These are phyloP conservation scores for Zhuliangozyma blackwelliae DNA, from an alignment of 1,139 yeast species.

Conservation along the genomic window DNA sequence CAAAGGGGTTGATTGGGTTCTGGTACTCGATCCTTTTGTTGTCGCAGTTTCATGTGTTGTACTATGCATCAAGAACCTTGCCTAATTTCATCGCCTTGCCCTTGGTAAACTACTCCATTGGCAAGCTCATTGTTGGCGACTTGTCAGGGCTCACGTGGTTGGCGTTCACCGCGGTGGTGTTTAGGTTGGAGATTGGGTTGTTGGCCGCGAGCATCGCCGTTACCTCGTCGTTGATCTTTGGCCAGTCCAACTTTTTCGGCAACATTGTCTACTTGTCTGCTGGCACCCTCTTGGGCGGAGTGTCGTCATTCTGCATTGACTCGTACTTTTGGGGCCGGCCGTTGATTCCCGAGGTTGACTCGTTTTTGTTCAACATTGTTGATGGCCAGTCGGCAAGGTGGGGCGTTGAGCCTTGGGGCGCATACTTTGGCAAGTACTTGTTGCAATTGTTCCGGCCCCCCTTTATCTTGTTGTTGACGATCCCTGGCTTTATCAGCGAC, in stretches of 20 bases:
- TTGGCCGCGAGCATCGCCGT: constrained; percentile 46
- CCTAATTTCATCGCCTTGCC: constrained; percentile 89
- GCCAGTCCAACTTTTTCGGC: constrained; percentile 38
- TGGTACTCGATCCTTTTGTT: constrained; percentile 60
- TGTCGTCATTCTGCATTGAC: constrained; percentile 53
- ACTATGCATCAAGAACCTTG: constrained; percentile 72
- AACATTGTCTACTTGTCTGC: constrained; percentile 35
- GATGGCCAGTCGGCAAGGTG: constrained; percentile 70
- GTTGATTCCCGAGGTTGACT: constrained; percentile 66
- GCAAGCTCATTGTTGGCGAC: constrained; percentile 49
- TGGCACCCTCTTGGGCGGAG: constrained; percentile 56
- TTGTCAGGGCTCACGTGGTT: constrained; percentile 53
- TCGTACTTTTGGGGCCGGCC: constrained; percentile 68
- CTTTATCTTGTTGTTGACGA: constrained; percentile 42
- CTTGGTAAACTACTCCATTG: constrained; percentile 53
- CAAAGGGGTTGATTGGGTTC: constrained; percentile 32
- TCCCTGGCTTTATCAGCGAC: constrained; percentile 41
- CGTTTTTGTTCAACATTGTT: constrained; percentile 70
- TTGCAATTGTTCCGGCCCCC: constrained; percentile 63
- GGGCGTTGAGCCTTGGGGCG: constrained; percentile 76
- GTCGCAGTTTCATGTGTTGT: constrained; percentile 76
- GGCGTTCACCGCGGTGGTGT: constrained; percentile 62
- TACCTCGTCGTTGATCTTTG: constrained; percentile 38
- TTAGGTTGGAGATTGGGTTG: constrained; percentile 69
- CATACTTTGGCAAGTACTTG: constrained; percentile 53